phyloP scores from a whole-genome alignment of 169 alveolate species.

The Plasmodium chabaudi region DNA sequence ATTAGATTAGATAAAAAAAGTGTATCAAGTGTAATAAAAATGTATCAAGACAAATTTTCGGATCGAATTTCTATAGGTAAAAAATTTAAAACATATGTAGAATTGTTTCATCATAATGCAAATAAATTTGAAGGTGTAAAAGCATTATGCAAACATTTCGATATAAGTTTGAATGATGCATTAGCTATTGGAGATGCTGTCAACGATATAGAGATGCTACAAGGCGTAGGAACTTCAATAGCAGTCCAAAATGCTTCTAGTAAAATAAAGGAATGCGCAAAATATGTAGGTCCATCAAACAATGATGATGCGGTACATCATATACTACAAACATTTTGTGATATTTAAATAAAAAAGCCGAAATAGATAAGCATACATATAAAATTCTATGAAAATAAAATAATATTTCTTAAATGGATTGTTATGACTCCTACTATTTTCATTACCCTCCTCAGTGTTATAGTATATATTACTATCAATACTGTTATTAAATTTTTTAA shows the following conservation, averaged over 20 bases:
- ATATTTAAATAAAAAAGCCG: no score
- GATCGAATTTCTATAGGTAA: conserved; percentile 78
- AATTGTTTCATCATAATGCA: conserved; percentile 77
- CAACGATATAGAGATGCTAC: conserved; percentile 85
- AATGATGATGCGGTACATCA: no score
- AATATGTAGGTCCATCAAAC: neutral
- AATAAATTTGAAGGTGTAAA: conserved; percentile 84
- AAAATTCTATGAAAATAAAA: no score
- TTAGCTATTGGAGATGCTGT: conserved; percentile 88
- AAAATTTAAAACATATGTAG: conserved; percentile 79
- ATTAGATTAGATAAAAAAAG: conserved; percentile 73
- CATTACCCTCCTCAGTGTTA: no score
- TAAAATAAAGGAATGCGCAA: conserved; percentile 83
- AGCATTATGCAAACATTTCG: conserved; percentile 14
- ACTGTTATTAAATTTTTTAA: no score
- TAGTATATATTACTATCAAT: no score
- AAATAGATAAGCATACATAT: no score
- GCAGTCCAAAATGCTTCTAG: conserved; percentile 82
- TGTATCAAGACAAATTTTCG: conserved; percentile 75
- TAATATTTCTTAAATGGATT: no score
- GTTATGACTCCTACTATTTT: no score
- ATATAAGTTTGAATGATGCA: conserved; percentile 77
- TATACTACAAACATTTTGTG: no score
- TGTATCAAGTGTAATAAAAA: conserved; percentile 55
- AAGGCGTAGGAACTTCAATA: conserved; percentile 80